A percentile compares a stretch with the other conserved stretches of the same genome.
These are phyloP conservation scores for Inonotus hispidus DNA, from an alignment of 1,284 basidiomycete genomes.

Conservation along the genomic window DNA sequence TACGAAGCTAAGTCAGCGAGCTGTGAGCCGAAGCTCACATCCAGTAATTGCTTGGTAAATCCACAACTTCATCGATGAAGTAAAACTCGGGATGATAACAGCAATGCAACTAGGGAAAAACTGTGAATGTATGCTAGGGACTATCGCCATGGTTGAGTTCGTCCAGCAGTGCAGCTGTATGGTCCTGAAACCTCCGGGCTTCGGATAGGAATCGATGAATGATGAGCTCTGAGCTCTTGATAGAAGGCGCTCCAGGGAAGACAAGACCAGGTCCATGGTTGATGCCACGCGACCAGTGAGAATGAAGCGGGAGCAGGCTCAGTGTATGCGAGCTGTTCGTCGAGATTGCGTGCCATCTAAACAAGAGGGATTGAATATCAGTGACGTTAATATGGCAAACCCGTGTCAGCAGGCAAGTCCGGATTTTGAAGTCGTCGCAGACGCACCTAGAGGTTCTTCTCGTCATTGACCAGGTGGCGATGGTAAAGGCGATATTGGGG, in stretches of 20 bases:
- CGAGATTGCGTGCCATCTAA: slow-evolving; percentile 62
- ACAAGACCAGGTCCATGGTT: slow-evolving; percentile 24
- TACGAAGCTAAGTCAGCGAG: no score
- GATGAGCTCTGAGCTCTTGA: slow-evolving; percentile 17
- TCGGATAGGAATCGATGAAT: slow-evolving; percentile 16
- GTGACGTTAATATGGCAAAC: no score
- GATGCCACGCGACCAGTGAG: slow-evolving; percentile 11
- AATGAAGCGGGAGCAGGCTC: no score
- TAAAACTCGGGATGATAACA: slow-evolving; percentile 5
- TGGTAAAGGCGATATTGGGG: slow-evolving; percentile 11
- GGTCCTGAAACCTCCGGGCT: neutral
- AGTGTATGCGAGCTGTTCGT: slow-evolving; percentile 35
- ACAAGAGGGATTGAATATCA: slow-evolving; percentile 21
- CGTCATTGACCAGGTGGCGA: neutral
- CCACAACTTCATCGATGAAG: slow-evolving; percentile 9
- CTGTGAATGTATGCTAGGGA: neutral
- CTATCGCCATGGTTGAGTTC: slow-evolving; percentile 4
- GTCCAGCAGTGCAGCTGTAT: slow-evolving; percentile 9
- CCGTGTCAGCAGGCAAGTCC: slow-evolving; percentile 56
- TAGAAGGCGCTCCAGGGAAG: slow-evolving; percentile 20
- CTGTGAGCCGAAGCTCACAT: slow-evolving; percentile 2
- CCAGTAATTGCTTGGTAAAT: slow-evolving; percentile 9
- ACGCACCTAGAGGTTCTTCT: slow-evolving; percentile 55
- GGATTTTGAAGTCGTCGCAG: slow-evolving; percentile 61
- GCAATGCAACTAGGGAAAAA: slow-evolving; percentile 6